Evolutionary conservation across 371 early-diverging fungal genomes (phyloP).

Genomic region (Mortierella sp.): DNA sequence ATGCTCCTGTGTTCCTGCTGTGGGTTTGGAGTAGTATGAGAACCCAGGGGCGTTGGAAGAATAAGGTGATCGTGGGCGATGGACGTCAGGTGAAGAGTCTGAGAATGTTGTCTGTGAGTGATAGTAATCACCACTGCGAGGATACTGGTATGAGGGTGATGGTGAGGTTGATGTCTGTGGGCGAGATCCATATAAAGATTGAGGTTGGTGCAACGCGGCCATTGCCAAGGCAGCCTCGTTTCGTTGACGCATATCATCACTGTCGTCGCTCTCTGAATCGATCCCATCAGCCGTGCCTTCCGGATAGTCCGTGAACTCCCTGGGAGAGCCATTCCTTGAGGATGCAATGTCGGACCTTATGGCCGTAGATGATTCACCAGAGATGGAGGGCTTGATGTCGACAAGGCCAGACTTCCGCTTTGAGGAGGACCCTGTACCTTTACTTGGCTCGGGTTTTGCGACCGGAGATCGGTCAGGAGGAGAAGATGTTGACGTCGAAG

Average conservation of each 20-base stretch:
- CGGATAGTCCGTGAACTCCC: background rate
- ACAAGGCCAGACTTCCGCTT: no score
- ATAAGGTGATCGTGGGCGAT: conserved; percentile 3
- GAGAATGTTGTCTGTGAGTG: conserved; percentile 4
- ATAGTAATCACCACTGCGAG: conserved; percentile 5
- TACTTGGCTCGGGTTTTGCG: conserved; percentile 2
- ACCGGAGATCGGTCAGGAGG: conserved; percentile 11
- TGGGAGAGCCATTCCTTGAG: background rate
- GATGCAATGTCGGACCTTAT: background rate
- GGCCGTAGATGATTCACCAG: background rate
- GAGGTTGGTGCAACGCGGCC: conserved; percentile 36
- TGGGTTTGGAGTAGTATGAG: background rate
- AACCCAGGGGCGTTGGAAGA: background rate
- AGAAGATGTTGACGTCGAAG: conserved; percentile 19
- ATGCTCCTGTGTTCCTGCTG: no score
- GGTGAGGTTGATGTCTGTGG: background rate
- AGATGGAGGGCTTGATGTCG: background rate
- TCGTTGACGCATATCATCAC: conserved; percentile 33
- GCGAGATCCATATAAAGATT: background rate
- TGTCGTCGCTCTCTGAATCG: conserved; percentile 12
- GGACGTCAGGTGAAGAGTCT: conserved; percentile 7
- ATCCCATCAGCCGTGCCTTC: background rate
- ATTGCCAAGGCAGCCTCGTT: conserved; percentile 47
- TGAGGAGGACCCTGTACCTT: background rate
- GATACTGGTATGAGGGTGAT: background rate